These are phyloP conservation scores for Abrus precatorius DNA, from an alignment of 306 rosid genomes.

Conservation along the genomic window DNA sequence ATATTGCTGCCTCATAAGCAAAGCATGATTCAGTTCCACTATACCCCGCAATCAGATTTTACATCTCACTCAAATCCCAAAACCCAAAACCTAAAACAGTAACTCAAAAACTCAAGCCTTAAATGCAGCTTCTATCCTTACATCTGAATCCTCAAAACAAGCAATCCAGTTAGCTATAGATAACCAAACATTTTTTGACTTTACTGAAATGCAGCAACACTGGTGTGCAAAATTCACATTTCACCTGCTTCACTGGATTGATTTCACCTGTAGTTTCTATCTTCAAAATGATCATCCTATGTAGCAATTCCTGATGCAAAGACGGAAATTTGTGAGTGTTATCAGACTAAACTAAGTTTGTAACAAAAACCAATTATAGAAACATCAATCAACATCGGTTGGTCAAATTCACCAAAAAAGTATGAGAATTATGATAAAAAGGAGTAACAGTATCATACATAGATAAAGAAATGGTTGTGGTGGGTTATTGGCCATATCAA, in stretches of 20 bases:
- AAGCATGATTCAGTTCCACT: slow-evolving; percentile 92
- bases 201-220: slow-evolving; percentile 65
- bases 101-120: slow-evolving; percentile 86
- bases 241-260: slow-evolving; percentile 82
- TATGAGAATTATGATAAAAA: no score
- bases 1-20: slow-evolving; percentile 82
- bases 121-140: slow-evolving; percentile 78
- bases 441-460: no score
- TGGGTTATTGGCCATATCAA: no score
- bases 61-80: slow-evolving; percentile 97
- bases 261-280: slow-evolving; percentile 71
- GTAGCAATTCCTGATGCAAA: slow-evolving; percentile 79
- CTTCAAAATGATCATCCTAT: slow-evolving; percentile 72
- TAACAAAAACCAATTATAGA: neutral
- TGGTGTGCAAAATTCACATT: slow-evolving; percentile 78
- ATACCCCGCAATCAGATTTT: slow-evolving; percentile 99
- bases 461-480: no score
- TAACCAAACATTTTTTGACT: slow-evolving; percentile 65
- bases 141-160: slow-evolving; percentile 76
- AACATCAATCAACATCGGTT: neutral
- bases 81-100: slow-evolving; percentile 55
- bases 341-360: slow-evolving; percentile 8
- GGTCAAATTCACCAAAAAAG: no score
- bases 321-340: slow-evolving; percentile 35
- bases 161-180: slow-evolving; percentile 84